Evolutionary conservation across 164 flowering plant genomes (phyloP).

Genomic region (Kalanchoe fedtschenkoi): DNA sequence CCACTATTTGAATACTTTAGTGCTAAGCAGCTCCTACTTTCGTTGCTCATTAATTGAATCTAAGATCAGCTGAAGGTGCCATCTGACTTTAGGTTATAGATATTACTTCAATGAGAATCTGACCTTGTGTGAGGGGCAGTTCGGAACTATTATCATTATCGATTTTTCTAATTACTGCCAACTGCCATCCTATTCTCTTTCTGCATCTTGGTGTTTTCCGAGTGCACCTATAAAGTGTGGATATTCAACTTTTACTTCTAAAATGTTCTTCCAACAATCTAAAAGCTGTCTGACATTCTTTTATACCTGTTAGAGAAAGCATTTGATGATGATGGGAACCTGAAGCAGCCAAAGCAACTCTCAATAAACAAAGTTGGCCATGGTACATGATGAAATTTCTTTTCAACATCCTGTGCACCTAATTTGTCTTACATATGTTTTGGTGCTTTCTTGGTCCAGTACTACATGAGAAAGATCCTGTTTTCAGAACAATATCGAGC

Average conservation of each 20-base stretch:
- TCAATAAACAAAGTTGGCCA: conserved; percentile 99
- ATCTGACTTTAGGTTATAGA: too few species aligned
- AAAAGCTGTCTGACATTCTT: background rate
- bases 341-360: conserved; percentile 79
- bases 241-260: background rate
- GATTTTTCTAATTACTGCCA: too few species aligned
- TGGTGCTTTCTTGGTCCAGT: conserved; percentile 36
- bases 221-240: too few species aligned
- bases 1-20: too few species aligned
- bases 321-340: conserved; percentile 67
- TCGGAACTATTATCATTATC: too few species aligned
- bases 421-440: background rate
- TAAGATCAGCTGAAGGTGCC: too few species aligned
- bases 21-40: too few species aligned
- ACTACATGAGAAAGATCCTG: conserved; percentile 72
- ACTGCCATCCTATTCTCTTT: too few species aligned
- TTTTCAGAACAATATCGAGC: conserved; percentile 50
- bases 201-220: too few species aligned
- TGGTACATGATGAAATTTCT: conserved; percentile 32
- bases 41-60: too few species aligned
- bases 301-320: conserved; percentile 65
- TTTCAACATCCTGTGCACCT: background rate
- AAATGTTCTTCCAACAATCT: background rate
- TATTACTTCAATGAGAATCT: too few species aligned
- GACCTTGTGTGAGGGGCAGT: too few species aligned